Evolutionary conservation across 2,329 filamentous ascomycete genomes (phyloP), one percentile per base, ranked within the genome.

Genomic region (Stemphylium beticola): DNA sequence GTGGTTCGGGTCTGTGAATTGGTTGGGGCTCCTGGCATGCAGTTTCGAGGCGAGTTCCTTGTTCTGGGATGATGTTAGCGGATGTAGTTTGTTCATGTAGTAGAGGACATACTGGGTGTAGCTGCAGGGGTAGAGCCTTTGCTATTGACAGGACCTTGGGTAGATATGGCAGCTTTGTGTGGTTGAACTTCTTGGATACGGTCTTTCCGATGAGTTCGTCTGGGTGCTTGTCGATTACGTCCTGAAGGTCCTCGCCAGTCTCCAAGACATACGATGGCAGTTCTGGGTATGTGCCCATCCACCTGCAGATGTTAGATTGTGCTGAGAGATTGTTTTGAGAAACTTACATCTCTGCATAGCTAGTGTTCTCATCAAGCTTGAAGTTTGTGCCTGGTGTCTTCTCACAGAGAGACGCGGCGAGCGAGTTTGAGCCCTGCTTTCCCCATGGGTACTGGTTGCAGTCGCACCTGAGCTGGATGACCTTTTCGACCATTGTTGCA

Each of bases 211-310:
- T 79, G 0, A 91, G 79, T 53, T 83, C 77, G 17, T 87, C 80
- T 32, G 86, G 80, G 67, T 90, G 79, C 49, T 77, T 77, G 59
- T 88, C 81, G 29, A 92, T 76, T 14, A 89, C 82, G 18, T 88
- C 82, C 58, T 85, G 82, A 1, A 93, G 82, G 24, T 83, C 78
- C 68, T 91, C 83, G 24, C 85, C 86, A 0, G 84, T 87, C 18
- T 79, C 77, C 14, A 89, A 76, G 1, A 89, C 78, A 49, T 85
- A 84, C 1, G 87, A 89, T 0, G 88, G 88, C 6, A 88, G 83
- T 34, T 85, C 85, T 0, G 88, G 88, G 68, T 92, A 91, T 39
- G 89, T 91, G 4, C 88, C 89, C 79, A 92, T 89, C 89, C 89
- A 92, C 69, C 66, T 73, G 46, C 46, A 0, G 14, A 14, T 40